These are phyloP conservation scores for Solanum hybrid DNA, from an alignment of 305 asterid species.

Conservation along the genomic window DNA sequence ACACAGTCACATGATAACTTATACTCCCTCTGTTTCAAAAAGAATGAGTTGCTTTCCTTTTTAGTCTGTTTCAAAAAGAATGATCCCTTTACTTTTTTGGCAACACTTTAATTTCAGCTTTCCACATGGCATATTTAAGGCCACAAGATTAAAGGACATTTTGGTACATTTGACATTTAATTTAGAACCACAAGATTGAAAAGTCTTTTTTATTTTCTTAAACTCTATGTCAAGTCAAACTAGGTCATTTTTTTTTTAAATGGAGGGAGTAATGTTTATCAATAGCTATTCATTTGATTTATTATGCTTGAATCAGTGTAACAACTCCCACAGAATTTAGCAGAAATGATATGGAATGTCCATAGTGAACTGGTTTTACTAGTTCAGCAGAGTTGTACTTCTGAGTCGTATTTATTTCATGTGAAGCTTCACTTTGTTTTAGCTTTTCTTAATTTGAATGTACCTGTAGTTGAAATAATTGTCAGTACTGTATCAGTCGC, in stretches of 20 bases:
- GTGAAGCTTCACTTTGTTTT: background rate
- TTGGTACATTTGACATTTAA: background rate
- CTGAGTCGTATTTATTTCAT: background rate
- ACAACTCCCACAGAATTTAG: background rate
- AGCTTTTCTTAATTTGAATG: background rate
- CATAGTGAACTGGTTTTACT: background rate
- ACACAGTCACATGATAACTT: background rate
- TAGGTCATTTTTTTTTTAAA: background rate
- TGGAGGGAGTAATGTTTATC: background rate
- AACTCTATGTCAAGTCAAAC: background rate
- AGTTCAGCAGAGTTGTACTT: background rate
- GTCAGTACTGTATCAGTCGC: background rate
- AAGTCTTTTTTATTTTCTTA: background rate
- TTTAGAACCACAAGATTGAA: background rate
- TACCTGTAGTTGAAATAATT: background rate
- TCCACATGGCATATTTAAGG: background rate
- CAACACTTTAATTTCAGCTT: background rate
- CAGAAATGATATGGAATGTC: background rate
- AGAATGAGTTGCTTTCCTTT: background rate
- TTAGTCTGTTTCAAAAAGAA: background rate
- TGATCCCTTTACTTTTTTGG: background rate
- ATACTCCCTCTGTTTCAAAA: background rate
- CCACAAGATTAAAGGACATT: background rate
- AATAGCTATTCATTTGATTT: background rate
- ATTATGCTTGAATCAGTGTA: background rate